Conservation (phyloP, 73 alveolate species). For the Tetrahymena borealis region DNA sequence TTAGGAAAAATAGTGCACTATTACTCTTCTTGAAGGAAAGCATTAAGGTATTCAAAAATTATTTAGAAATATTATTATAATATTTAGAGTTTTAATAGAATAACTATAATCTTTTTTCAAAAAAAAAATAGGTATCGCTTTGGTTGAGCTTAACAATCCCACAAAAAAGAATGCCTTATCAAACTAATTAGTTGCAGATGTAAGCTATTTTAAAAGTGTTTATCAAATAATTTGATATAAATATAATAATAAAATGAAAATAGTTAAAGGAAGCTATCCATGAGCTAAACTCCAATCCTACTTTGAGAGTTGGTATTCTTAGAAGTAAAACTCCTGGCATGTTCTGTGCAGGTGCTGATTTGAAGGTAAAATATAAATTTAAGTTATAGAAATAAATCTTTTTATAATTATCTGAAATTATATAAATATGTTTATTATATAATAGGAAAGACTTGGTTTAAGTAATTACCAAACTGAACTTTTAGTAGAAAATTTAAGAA, state of each 20-base stretch:
- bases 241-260: too few relatives aligned
- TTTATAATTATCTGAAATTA: neutral
- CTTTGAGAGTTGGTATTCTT: conserved; percentile 39
- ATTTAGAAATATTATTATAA: too few relatives aligned
- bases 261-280: conserved; percentile 40
- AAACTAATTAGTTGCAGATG: conserved; percentile 33
- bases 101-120: too few relatives aligned
- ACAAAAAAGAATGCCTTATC: conserved; percentile 59
- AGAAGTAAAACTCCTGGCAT: conserved; percentile 49
- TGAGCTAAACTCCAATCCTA: conserved; percentile 17
- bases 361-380: conserved; percentile 10
- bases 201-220: neutral
- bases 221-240: too few relatives aligned
- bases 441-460: conserved; percentile 69
- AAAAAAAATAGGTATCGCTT: conserved; percentile 41
- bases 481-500: conserved; percentile 64
- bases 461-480: conserved; percentile 59
- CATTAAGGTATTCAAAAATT: neutral
- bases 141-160: conserved; percentile 48
- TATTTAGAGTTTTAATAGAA: neutral
- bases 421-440: too few relatives aligned
- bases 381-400: neutral
- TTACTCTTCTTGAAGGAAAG: neutral
- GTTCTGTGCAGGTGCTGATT: conserved; percentile 82
- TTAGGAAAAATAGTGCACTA: neutral